Evolutionary conservation across 306 rosid genomes (phyloP).

Genomic region (Amphicarpaea edgeworthii): DNA sequence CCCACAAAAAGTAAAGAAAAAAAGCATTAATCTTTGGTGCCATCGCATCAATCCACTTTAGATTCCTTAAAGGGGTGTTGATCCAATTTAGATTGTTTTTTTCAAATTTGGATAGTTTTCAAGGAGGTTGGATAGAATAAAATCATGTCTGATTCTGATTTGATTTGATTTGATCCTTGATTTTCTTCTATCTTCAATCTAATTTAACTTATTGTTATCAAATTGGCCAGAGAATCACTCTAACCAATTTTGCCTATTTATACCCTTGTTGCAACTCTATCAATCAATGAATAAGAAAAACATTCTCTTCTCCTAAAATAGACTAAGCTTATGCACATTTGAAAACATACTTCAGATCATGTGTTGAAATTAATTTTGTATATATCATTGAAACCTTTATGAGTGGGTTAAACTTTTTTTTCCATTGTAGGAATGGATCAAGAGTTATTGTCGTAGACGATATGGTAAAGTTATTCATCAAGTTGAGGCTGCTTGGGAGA

Average conservation of each 20-base stretch:
- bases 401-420: slow-evolving; percentile 30
- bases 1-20: too few species aligned
- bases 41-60: too few species aligned
- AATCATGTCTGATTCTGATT: not conserved
- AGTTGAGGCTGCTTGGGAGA: slow-evolving; percentile 87
- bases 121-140: not conserved
- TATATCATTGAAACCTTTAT: slow-evolving; percentile 16
- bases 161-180: not conserved
- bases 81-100: too few species aligned
- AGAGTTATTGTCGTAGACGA: slow-evolving; percentile 76
- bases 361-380: slow-evolving; percentile 20
- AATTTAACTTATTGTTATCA: not conserved
- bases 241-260: not conserved
- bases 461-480: slow-evolving; percentile 77
- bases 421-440: slow-evolving; percentile 79
- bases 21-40: too few species aligned
- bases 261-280: not conserved
- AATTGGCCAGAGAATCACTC: not conserved
- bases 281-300: not conserved
- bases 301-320: not conserved
- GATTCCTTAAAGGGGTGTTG: not conserved
- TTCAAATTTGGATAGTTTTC: not conserved
- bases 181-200: not conserved
- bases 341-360: slow-evolving; percentile 20
- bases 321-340: not conserved